Evolutionary conservation across 768 basidiomycete genomes (phyloP), one percentile per base, ranked within the genome.

Genomic region (Mycena capillaripes): DNA sequence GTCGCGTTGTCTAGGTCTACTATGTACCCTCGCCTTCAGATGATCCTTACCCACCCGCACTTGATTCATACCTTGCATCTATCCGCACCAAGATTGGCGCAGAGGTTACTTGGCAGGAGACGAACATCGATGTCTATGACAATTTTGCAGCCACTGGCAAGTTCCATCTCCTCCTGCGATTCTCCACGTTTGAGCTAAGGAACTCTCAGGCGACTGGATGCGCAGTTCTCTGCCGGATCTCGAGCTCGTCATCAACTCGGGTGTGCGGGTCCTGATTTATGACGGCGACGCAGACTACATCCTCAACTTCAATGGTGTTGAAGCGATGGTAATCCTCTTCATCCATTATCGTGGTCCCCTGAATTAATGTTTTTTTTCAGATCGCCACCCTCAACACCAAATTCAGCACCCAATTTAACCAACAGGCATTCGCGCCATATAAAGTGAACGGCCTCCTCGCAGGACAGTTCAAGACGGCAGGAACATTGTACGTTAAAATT

Each of bases 221-320:
- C 81, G 81, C 40, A 74, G 74, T 69, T 61, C 66, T 76, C 81
- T 52, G 53, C 88, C 87, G 0, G 70, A 86, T 69, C 80, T 92
- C 27, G 89, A 91, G 78, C 84, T 78, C 6, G 89, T 91, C 17
- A 89, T 92, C 75, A 84, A 90, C 69, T 84, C 89, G 60, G 90
- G 90, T 16, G 88, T 89, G 48, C 34, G 85, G 58, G 75, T 56
- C 30, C n/a, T 23, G 34, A 16, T 90, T n/a, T 91, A 84, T 71
- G 88, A 87, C 66, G 90, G 90, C 29, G 89, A 90, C 76, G 90
- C 88, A 32, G 88, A 90, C 76, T 89, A 85, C 75, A 88, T 89
- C 70, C 76, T 86, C 65, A 91, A 90, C 77, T 90, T 82, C 74
- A 77, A 84, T 38, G 89, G 90, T 16, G 85, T 90, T 21, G 89